Conservation (phyloP, 2,329 filamentous ascomycete genomes). For the Exophiala sp. region DNA sequence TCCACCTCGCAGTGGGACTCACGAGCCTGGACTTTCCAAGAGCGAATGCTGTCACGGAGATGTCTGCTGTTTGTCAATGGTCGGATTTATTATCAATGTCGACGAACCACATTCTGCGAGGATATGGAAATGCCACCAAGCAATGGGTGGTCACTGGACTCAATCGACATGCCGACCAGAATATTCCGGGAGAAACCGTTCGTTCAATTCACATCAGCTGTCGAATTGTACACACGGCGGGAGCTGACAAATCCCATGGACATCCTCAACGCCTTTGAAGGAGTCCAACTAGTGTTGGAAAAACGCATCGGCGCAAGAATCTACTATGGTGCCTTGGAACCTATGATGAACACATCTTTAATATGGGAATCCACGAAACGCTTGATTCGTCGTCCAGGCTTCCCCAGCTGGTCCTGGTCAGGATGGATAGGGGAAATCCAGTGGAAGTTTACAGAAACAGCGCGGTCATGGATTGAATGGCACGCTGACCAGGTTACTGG, state of each 20-base stretch:
- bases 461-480: conserved; percentile 28
- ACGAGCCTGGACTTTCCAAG: conserved; percentile 42
- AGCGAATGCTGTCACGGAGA: conserved; percentile 36
- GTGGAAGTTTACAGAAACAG: conserved; percentile 27
- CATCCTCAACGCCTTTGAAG: conserved; percentile 28
- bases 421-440: conserved; percentile 30
- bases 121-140: conserved; percentile 27
- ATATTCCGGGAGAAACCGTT: conserved; percentile 29
- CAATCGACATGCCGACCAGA: conserved; percentile 29
- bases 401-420: conserved; percentile 29
- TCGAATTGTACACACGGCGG: conserved; percentile 29
- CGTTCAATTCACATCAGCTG: conserved; percentile 28
- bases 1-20: conserved; percentile 35
- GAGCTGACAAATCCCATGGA: conserved; percentile 27
- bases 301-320: conserved; percentile 24
- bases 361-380: conserved; percentile 29
- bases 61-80: conserved; percentile 37
- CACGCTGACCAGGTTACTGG: conserved; percentile 18
- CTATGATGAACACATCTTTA: conserved; percentile 27
- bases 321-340: conserved; percentile 25
- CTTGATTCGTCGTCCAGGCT: conserved; percentile 20
- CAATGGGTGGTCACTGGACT: conserved; percentile 28
- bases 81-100: conserved; percentile 29
- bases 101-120: conserved; percentile 28
- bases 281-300: conserved; percentile 27